These are phyloP conservation scores for Camellia sinensis DNA, from an alignment of 148 eudicot species.

Conservation along the genomic window DNA sequence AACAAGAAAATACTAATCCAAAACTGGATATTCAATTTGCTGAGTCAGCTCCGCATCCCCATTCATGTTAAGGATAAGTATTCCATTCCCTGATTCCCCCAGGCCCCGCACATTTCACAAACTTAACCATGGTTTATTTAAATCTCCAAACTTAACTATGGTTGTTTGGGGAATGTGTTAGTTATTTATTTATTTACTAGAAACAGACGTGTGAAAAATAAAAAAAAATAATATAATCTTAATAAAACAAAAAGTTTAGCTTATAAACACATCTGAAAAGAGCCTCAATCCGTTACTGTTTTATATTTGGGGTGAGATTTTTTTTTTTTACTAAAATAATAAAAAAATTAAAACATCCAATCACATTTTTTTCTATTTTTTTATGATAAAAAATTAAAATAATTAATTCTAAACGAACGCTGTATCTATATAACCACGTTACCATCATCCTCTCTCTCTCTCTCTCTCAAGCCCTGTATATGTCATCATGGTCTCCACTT, in stretches of 20 bases:
- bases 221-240: too few species aligned
- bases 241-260: too few species aligned
- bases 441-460: not conserved
- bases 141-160: not conserved
- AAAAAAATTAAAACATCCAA: too few species aligned
- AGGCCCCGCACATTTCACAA: not conserved
- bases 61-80: not conserved
- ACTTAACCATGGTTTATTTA: not conserved
- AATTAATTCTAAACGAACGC: not conserved
- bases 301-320: too few species aligned
- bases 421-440: not conserved
- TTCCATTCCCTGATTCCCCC: not conserved
- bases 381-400: too few species aligned
- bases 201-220: too few species aligned
- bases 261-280: too few species aligned
- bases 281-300: too few species aligned
- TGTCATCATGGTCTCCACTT: conserved; percentile 14
- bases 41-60: not conserved
- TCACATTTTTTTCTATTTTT: too few species aligned
- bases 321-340: too few species aligned
- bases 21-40: not conserved
- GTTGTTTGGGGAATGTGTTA: too few species aligned
- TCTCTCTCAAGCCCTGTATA: not conserved
- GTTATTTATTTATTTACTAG: too few species aligned
- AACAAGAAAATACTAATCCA: not conserved